A percentile compares a stretch with the other conserved stretches of the same genome.
Evolutionary conservation across 2,329 filamentous ascomycete species (phyloP).

Genomic region (Diaporthe sp.): DNA sequence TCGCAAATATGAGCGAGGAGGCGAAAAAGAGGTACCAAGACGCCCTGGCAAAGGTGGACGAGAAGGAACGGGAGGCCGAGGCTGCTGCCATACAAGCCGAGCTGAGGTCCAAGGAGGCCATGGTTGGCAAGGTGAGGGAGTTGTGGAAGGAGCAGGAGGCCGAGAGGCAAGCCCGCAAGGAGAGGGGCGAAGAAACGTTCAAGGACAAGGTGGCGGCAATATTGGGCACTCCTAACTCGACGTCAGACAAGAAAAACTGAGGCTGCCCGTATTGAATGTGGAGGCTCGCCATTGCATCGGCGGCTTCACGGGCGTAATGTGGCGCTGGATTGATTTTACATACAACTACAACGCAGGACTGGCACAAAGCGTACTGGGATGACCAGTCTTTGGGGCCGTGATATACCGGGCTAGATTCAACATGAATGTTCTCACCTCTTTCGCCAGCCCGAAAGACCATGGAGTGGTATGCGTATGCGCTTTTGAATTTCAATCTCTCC

Average conservation of each 20-base stretch:
- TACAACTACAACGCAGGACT: neutral
- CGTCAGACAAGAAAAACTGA: slow-evolving; percentile 35
- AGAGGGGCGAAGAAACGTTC: slow-evolving; percentile 65
- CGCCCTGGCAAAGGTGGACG: slow-evolving; percentile 69
- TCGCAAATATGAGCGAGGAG: slow-evolving; percentile 57
- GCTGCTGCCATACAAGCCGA: slow-evolving; percentile 76
- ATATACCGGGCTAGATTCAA: neutral
- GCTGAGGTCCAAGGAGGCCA: slow-evolving; percentile 70
- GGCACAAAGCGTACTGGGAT: neutral
- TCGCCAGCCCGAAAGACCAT: neutral
- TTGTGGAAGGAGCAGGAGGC: slow-evolving; percentile 70
- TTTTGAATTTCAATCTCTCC: slow-evolving; percentile 59
- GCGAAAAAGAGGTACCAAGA: slow-evolving; percentile 67
- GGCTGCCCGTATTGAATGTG: neutral
- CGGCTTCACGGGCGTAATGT: neutral
- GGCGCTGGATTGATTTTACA: neutral
- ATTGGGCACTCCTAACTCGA: slow-evolving; percentile 44
- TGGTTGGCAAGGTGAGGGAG: slow-evolving; percentile 68
- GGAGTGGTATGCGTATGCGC: neutral
- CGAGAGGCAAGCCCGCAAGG: slow-evolving; percentile 68
- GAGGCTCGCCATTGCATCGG: neutral
- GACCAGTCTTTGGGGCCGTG: too few species aligned
- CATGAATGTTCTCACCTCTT: neutral
- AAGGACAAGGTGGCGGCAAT: slow-evolving; percentile 56
- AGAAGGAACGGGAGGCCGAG: slow-evolving; percentile 72